Conservation (phyloP, 495 filamentous ascomycete genomes). For the Cercophora sp. region DNA sequence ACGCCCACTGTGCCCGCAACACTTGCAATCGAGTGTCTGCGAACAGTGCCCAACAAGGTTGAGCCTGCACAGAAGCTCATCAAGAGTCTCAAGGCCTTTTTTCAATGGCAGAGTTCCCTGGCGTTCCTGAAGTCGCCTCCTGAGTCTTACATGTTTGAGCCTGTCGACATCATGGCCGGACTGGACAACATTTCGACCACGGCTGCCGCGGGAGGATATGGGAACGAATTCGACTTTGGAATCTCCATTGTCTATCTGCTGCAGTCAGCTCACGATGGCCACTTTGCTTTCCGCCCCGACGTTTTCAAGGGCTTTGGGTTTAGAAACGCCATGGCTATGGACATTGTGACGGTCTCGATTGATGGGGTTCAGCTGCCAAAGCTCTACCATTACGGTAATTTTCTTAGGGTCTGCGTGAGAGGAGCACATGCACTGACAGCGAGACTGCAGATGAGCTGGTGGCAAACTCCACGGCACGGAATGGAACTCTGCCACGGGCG, state of each 20-base stretch:
- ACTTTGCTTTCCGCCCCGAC: constrained; percentile 33
- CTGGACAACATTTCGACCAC: constrained; percentile 32
- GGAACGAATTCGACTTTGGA: constrained; percentile 51
- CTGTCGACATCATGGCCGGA: constrained; percentile 38
- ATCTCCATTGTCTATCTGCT: constrained; percentile 38
- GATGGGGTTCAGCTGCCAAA: constrained; percentile 30
- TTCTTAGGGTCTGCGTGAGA: background rate
- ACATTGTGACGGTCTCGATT: constrained; percentile 29
- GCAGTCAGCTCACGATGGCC: constrained; percentile 47
- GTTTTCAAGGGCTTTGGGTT: constrained; percentile 29
- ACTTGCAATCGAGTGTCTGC: constrained; percentile 28
- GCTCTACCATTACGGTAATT: constrained; percentile 28
- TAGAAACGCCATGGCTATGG: constrained; percentile 18
- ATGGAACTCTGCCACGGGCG: constrained; percentile 11
- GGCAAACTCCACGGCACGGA: background rate
- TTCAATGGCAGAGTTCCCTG: constrained; percentile 38
- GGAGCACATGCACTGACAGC: background rate
- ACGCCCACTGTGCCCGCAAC: constrained; percentile 25
- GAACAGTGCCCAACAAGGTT: constrained; percentile 28
- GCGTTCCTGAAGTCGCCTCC: constrained; percentile 44
- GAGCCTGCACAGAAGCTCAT: constrained; percentile 27
- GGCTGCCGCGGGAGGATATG: constrained; percentile 29
- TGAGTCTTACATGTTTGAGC: constrained; percentile 30
- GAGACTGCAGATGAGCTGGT: constrained; percentile 4
- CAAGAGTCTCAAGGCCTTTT: constrained; percentile 32